Evolutionary conservation across 345 rosid species (phyloP), one percentile per base, ranked within the genome.

Genomic region (Sisymbrium altissimum): DNA sequence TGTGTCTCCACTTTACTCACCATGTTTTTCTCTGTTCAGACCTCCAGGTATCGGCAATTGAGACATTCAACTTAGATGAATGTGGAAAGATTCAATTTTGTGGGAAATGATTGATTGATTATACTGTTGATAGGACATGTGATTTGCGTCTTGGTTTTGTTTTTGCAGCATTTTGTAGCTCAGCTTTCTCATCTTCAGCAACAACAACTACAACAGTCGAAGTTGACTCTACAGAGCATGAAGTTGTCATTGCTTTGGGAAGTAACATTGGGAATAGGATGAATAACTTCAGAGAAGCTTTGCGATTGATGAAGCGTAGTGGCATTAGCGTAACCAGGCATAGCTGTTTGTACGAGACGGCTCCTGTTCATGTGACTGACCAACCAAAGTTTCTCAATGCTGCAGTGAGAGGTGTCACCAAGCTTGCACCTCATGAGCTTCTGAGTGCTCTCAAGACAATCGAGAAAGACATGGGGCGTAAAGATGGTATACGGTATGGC

Each of bases 331-430:
- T 94, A 38, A 87, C 80, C 0, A 86, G 90, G 54, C 97, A 94
- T 59, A 88, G 86, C 69, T 89, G 97, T 70, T 76, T 94, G 64
- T 94, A 94, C 71, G 96, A 91, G 81, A 88, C 97, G 0, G 93
- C 86, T 3, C 98, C 97, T 23, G 97, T 90, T 68, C 88, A 91
- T 64, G 95, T 91, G 40, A 89, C 97, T 6, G 88, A 91, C 70
- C 97, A 91, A 81, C 97, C 98, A 11, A 84, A 25, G 9, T 94
- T 92, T 79, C 89, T 94, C 70, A 92, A 94, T 70, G 91, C 92
- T 15, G 97, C 96, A 0, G 93, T 91, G 62, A 86, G 96, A 85
- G 90, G 81, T 38, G 81, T 88, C 41, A 94, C 97, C 15, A 84
- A 87, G 72, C 90, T 87, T 11, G 90, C 90, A 35, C 96, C 96